phyloP scores from a whole-genome alignment of 2,329 filamentous ascomycete species.

The Penicillium sp. region DNA sequence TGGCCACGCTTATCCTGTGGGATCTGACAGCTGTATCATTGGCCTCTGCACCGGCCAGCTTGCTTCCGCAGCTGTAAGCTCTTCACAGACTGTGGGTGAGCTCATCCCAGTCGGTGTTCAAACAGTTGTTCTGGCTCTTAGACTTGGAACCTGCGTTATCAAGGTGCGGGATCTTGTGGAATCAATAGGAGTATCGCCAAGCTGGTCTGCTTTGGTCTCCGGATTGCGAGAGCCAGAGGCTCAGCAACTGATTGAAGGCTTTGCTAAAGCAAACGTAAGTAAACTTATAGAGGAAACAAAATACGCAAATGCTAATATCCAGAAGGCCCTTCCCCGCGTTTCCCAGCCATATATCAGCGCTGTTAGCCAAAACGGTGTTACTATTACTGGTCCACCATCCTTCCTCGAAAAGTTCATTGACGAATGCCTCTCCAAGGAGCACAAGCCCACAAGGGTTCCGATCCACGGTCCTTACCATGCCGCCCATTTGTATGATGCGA shows the following conservation, averaged over 20 bases:
- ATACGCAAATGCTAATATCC: constrained; percentile 2
- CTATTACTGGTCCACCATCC: constrained; percentile 55
- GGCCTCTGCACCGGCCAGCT: constrained; percentile 44
- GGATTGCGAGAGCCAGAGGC: constrained; percentile 34
- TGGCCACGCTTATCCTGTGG: constrained; percentile 38
- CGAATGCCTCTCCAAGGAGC: constrained; percentile 45
- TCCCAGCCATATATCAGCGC: constrained; percentile 56
- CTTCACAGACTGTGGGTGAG: constrained; percentile 39
- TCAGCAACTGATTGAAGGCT: constrained; percentile 20
- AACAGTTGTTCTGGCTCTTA: constrained; percentile 41
- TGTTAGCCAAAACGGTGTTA: constrained; percentile 55
- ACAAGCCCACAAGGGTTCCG: constrained; percentile 50
- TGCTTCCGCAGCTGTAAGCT: constrained; percentile 39
- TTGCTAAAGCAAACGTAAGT: constrained; percentile 26
- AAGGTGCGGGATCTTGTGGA: constrained; percentile 38
- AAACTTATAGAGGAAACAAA: not conserved
- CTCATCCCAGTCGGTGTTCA: constrained; percentile 41
- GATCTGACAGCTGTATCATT: constrained; percentile 36
- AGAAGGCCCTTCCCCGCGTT: constrained; percentile 45
- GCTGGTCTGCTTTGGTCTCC: constrained; percentile 42
- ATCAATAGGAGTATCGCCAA: constrained; percentile 24
- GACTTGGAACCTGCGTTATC: constrained; percentile 40
- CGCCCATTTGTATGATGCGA: constrained; percentile 49
- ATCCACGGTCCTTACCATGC: constrained; percentile 58
- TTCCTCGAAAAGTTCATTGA: constrained; percentile 51